Evolutionary conservation across 768 basidiomycete genomes (phyloP).

Genomic region (Lanmaoa rubissima): DNA sequence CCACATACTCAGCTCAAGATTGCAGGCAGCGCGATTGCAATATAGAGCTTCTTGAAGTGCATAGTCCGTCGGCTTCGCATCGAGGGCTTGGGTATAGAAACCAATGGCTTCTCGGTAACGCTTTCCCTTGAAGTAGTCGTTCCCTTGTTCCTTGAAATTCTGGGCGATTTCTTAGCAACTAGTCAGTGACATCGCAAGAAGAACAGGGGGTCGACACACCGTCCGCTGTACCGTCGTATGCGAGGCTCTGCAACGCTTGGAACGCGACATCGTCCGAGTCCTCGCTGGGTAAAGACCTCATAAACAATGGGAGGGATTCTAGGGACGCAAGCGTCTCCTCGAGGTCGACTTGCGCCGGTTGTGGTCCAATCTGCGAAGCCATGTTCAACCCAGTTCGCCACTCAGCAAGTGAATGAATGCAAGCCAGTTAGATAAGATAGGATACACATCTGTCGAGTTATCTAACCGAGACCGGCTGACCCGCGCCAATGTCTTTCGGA

Average conservation of each 20-base stretch:
- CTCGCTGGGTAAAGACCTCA: constrained; percentile 80
- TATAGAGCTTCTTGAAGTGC: constrained; percentile 63
- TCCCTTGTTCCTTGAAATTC: constrained; percentile 95
- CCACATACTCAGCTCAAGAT: constrained; percentile 77
- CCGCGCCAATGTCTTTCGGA: not conserved
- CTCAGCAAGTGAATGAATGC: not conserved
- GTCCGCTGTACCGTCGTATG: constrained; percentile 89
- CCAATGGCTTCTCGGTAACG: constrained; percentile 82
- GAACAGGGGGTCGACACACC: constrained; percentile 53
- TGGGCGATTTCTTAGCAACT: constrained; percentile 69
- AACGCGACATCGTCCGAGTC: constrained; percentile 60
- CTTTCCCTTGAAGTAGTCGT: constrained; percentile 89
- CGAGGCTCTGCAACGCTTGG: constrained; percentile 81
- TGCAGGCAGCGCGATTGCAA: constrained; percentile 91
- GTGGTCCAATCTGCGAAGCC: constrained; percentile 25
- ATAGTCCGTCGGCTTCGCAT: constrained; percentile 71
- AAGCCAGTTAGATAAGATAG: constrained; percentile 20
- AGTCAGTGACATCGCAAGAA: not conserved
- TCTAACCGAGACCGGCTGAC: constrained; percentile 6
- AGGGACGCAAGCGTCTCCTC: constrained; percentile 43
- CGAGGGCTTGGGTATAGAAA: constrained; percentile 89
- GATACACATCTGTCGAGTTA: constrained; percentile 3
- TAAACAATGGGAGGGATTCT: constrained; percentile 85
- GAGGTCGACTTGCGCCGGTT: constrained; percentile 18
- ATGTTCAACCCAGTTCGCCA: constrained; percentile 7